Evolutionary conservation across 345 rosid species (phyloP), one percentile per base, ranked within the genome.

Genomic region (Melastoma malabathricum): DNA sequence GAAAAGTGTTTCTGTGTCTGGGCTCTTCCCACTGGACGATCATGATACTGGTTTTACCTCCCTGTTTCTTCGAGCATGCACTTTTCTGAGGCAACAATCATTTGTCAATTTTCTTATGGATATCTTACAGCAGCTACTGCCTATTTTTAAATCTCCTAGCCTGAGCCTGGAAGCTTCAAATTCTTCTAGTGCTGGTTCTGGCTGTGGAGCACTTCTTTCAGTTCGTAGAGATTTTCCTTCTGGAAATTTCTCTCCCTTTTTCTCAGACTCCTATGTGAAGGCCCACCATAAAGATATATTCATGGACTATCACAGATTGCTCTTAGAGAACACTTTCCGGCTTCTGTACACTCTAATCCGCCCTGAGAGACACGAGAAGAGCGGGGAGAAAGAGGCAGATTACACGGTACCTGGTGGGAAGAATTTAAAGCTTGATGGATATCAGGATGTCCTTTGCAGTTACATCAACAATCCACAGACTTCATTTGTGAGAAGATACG

Each of bases 321-420:
- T 92, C 56, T 69, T 92, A 60, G 98, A 92, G 75, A 92, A 92
- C 81, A 79, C 80, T 75, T 92, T 92, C 56, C 80, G 98, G 60
- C 71, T 92, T 50, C 75, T 84, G 15, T 92, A 92, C 68, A 81
- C 88, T 34, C 71, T 92, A 71, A 89, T 92, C 54, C 79, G 97
- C 64, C 98, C 98, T n/a, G 98, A 87, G 65, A 92, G 87, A 70
- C 98, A 82, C 64, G 98, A 92, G 50, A 87, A 92, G 81, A 60
- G 55, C 54, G 98, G 85, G 60, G 98, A 92, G 50, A 92, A 80
- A 58, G 98, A 87, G 61, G 87, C 64, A 73, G 80, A 75, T 46
- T 69, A 62, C 77, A 84, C 75, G 74, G 57, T 63, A 8, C 61
- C 79, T 15, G 62, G 83, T 61, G 64, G 68, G 27, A 92, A 82